Evolutionary conservation across 768 basidiomycete species (phyloP), one percentile per base, ranked within the genome.

Genomic region (Amanita polypyramis): DNA sequence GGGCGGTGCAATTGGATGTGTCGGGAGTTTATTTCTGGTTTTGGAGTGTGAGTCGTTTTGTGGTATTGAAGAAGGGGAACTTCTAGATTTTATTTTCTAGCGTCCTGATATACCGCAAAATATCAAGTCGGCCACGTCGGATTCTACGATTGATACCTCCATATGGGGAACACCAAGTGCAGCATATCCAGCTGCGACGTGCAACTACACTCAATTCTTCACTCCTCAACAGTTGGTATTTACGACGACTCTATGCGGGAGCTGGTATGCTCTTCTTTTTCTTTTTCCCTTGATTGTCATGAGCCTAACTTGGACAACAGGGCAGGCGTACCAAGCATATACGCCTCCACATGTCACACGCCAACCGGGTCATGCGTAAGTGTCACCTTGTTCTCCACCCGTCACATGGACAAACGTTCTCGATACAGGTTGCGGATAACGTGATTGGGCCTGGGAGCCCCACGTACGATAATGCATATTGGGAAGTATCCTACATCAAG

Each of bases 1-100:
- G 73, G 54, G 85, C 85, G 4, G 73, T 81, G 2, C 85, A 88
- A 58, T 76, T 87, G 54, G 85, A 83, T 35, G 63, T 63, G 19
- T 55, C 67, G 29, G 72, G 71, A 49, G 56, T 62, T 12, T 66
- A 58, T 53, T 58, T 67, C 32, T 73, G 70, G 70, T 72, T 69
- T 55, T 73, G 67, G 64, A 67, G 67, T 51, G 71, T 72, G 56
- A 47, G 69, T 65, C 10, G 8, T 11, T 21, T 32, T 44, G 30
- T 11, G 3, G 12, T 38, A 35, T 17, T 46, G 32, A 21, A 17
- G n/a, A 14, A 17, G 17, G 21, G 10, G 41, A 50, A 34, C 30
- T 34, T 5, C 46, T 11, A n/a, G 19, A 19, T 41, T 14, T 32
- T 20, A 21, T 27, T 52, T 52, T 50, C 9, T 44, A 75, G 74